A percentile compares a stretch with the other conserved stretches of the same genome.
These are phyloP conservation scores for Crithidia brevicula DNA, from an alignment of 208 protist genomes.

Conservation along the genomic window DNA sequence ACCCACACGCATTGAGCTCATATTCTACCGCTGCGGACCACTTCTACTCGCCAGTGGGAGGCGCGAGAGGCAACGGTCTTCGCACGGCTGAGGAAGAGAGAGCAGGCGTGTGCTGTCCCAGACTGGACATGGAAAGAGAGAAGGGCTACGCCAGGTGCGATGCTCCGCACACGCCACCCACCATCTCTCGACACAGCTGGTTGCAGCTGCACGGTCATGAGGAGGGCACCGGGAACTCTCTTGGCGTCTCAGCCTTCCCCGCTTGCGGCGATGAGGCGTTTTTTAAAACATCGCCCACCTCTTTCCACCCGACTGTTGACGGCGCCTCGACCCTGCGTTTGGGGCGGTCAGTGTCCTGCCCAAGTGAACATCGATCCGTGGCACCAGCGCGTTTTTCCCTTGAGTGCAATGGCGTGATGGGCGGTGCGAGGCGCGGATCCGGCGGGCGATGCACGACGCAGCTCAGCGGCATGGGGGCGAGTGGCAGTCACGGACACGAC, in stretches of 20 bases:
- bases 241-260: background rate
- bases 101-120: too few relatives aligned
- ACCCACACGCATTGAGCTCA: conserved; percentile 1
- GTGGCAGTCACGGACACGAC: conserved; percentile 1
- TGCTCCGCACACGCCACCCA: conserved; percentile 10
- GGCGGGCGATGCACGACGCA: conserved; percentile 11
- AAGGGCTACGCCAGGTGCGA: background rate
- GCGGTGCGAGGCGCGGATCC: background rate
- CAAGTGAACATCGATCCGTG: conserved; percentile 29
- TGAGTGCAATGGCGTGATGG: background rate
- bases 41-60: background rate
- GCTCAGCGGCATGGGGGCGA: background rate
- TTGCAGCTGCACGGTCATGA: conserved; percentile 15
- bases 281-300: conserved; percentile 11
- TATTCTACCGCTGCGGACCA: background rate
- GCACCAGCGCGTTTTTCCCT: conserved; percentile 37
- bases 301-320: background rate
- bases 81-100: background rate
- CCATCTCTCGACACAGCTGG: conserved; percentile 13
- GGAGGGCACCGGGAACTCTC: background rate
- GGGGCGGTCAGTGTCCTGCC: conserved; percentile 21
- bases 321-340: conserved; percentile 6
- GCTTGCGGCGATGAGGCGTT: background rate
- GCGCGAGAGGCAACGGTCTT: background rate
- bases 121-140: too few relatives aligned